A percentile compares a stretch with the other conserved stretches of the same genome.
phyloP scores from a whole-genome alignment of 108 stramenopile genomes.

The Schizochytrium sp. region DNA sequence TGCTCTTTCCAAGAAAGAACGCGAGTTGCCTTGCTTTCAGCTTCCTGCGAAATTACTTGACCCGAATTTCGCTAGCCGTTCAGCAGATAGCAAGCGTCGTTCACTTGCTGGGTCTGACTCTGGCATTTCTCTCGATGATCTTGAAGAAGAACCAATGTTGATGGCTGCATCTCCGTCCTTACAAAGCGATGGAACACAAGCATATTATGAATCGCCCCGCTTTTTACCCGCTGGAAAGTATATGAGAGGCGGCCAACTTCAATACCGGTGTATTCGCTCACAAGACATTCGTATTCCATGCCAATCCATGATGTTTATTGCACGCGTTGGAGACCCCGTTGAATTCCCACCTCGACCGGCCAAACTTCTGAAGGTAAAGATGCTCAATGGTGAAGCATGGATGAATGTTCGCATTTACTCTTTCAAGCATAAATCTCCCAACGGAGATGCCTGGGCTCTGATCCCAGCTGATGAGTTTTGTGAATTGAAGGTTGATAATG shows the following conservation, averaged over 20 bases:
- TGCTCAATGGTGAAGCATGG: neutral
- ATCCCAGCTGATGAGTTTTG: neutral
- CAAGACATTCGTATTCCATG: constrained; percentile 29
- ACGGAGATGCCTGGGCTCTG: neutral
- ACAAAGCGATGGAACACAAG: neutral
- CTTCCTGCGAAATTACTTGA: neutral
- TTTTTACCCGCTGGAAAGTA: neutral
- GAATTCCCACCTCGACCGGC: neutral
- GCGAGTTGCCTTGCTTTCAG: neutral
- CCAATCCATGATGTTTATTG: neutral
- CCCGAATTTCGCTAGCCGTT: neutral
- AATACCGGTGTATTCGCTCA: neutral
- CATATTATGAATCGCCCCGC: neutral
- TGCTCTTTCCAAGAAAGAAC: constrained; percentile 10
- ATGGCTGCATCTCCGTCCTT: too few relatives aligned
- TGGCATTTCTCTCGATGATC: neutral
- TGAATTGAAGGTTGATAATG: neutral
- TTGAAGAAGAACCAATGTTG: neutral
- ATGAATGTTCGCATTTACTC: neutral
- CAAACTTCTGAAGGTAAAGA: neutral
- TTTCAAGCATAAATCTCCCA: neutral
- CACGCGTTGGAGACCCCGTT: constrained; percentile 5
- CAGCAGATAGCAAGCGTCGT: neutral
- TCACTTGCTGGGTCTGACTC: neutral
- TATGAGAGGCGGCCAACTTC: neutral